These are phyloP conservation scores for Verticillium nubilum DNA, from an alignment of 2,329 filamentous ascomycete genomes.

Conservation along the genomic window DNA sequence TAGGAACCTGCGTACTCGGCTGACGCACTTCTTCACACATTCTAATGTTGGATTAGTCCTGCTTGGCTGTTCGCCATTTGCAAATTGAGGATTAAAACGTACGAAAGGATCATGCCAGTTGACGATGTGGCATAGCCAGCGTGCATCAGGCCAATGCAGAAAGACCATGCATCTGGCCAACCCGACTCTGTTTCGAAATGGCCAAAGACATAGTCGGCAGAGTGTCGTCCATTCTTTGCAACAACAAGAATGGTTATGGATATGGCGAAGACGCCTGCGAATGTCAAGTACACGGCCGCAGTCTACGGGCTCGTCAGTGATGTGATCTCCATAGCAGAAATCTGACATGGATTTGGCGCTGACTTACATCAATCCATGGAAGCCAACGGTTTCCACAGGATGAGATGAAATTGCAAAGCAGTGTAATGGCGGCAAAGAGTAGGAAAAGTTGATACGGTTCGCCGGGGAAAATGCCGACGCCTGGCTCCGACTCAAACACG, in stretches of 20 bases:
- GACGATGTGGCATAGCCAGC: constrained; percentile 70
- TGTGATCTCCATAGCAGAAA: constrained; percentile 7
- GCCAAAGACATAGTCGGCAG: constrained; percentile 59
- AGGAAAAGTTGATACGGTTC: constrained; percentile 63
- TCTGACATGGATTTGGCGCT: constrained; percentile 1
- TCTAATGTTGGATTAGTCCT: neutral
- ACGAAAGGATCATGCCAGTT: constrained; percentile 72
- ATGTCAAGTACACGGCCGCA: constrained; percentile 70
- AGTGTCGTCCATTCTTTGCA: constrained; percentile 62
- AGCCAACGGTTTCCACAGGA: constrained; percentile 62
- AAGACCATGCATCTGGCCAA: constrained; percentile 67
- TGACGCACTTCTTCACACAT: constrained; percentile 70
- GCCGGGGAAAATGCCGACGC: constrained; percentile 36
- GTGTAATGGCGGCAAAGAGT: constrained; percentile 64
- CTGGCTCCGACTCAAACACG: constrained; percentile 42
- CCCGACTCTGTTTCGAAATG: constrained; percentile 64
- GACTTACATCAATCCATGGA: constrained; percentile 62
- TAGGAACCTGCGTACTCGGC: constrained; percentile 63
- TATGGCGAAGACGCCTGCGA: constrained; percentile 63
- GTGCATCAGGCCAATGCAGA: constrained; percentile 66
- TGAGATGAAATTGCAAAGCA: constrained; percentile 61
- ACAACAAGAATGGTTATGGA: constrained; percentile 57
- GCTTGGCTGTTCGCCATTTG: too few species aligned
- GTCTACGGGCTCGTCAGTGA: constrained; percentile 38
- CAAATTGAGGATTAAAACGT: neutral